Evolutionary conservation across 306 rosid species (phyloP).

Genomic region (Luffa aegyptiaca): DNA sequence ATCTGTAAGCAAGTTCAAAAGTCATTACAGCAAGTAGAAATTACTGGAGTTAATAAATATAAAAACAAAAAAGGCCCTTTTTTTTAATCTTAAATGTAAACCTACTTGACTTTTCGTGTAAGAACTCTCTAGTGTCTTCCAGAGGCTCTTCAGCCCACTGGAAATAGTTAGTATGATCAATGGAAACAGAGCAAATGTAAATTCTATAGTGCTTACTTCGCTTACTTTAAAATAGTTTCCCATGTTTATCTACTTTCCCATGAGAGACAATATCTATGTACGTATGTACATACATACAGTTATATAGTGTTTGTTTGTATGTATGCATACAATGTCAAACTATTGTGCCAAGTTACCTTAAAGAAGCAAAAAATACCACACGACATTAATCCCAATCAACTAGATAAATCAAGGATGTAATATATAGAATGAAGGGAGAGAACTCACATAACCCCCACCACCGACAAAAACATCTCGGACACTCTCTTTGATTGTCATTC

Average conservation of each 20-base stretch:
- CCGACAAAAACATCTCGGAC: slow-evolving; percentile 89
- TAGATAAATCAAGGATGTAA: slow-evolving; percentile 5
- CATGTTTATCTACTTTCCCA: neutral
- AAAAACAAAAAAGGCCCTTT: neutral
- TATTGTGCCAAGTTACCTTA: neutral
- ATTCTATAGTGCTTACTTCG: neutral
- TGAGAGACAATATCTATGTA: neutral
- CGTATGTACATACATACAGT: neutral
- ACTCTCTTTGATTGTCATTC: slow-evolving; percentile 92
- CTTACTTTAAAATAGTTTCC: neutral
- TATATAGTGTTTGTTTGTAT: neutral
- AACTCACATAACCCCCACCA: slow-evolving; percentile 87
- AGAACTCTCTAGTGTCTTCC: neutral
- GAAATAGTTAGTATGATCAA: neutral
- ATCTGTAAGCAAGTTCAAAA: slow-evolving; percentile 39
- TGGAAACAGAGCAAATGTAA: neutral
- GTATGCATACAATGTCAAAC: neutral
- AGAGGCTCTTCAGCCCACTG: neutral
- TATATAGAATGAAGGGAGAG: slow-evolving; percentile 15
- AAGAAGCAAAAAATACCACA: neutral
- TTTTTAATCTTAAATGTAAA: neutral
- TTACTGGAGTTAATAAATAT: neutral
- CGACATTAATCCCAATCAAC: neutral
- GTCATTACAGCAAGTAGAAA: neutral
- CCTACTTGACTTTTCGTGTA: neutral